Conservation (phyloP, 2,329 filamentous ascomycete genomes). For the Ceratocystiopsis minuta region DNA sequence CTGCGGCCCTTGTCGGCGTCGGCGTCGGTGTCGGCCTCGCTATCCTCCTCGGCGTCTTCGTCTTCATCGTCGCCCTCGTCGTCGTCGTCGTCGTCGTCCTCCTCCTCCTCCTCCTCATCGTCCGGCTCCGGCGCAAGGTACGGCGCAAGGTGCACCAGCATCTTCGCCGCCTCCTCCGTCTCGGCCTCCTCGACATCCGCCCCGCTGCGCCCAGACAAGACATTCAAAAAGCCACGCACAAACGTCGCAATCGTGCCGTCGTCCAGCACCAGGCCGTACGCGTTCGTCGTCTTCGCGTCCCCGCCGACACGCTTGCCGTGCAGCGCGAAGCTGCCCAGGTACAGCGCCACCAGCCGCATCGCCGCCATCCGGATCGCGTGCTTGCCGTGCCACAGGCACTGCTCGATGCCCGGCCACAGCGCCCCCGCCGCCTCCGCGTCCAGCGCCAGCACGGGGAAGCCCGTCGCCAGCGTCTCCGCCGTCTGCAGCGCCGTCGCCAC, state of each 20-base stretch:
- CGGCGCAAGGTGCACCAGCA: slow-evolving; percentile 63
- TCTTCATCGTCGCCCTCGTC: slow-evolving; percentile 22
- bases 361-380: slow-evolving; percentile 59
- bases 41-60: slow-evolving; percentile 20
- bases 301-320: slow-evolving; percentile 21
- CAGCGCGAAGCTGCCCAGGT: slow-evolving; percentile 61
- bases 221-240: slow-evolving; percentile 30
- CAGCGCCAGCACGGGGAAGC: slow-evolving; percentile 47
- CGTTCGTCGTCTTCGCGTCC: slow-evolving; percentile 26
- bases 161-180: slow-evolving; percentile 61
- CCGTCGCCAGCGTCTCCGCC: slow-evolving; percentile 47
- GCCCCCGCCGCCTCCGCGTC: slow-evolving; percentile 24
- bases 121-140: slow-evolving; percentile 38
- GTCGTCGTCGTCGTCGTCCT: slow-evolving; percentile 20
- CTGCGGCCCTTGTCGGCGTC: slow-evolving; percentile 18
- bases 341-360: slow-evolving; percentile 55
- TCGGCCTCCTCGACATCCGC: slow-evolving; percentile 51
- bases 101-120: slow-evolving; percentile 24
- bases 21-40: slow-evolving; percentile 21
- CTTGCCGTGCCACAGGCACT: slow-evolving; percentile 54
- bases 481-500: slow-evolving; percentile 57
- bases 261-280: slow-evolving; percentile 50
- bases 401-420: slow-evolving; percentile 55
- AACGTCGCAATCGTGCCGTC: slow-evolving; percentile 14
- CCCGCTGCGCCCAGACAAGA: slow-evolving; percentile 33